Base-by-base conservation (phyloP, 2,329 filamentous ascomycete species). In the Xylaria sp. region DNA sequence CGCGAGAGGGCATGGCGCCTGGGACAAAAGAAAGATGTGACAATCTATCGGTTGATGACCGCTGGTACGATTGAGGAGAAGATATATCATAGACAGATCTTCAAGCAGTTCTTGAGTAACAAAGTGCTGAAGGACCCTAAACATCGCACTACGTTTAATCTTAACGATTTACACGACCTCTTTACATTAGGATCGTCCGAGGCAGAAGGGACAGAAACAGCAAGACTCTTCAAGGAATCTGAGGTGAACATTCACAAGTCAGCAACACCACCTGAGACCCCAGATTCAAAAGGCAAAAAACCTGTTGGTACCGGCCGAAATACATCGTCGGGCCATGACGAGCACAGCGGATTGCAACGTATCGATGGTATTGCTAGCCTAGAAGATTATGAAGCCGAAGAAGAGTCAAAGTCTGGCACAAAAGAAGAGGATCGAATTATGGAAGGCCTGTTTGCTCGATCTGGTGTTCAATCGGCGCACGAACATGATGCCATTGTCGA, bases 41-140 rank as follows among this genome's bases (percentile, higher is more conserved):
- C 93, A 4, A 97, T 99, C 24, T 99, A 98, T 78, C 92, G 97
- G 42, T 85, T 99, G n/a, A 97, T 99, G 92, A 97, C 93, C 3
- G 93, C 95, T 4, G 96, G 96, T 1, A 99, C 97, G 0, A 99
- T 99, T 27, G 96, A 99, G 78, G 96, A 99, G 80, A 99, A 99
- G 82, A 99, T 99, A 34, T 99, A 98, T 71, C 95, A 99, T 79
- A 92, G 97, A 17, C 96, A 99, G 77, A 96, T 99, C 59, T 99
- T 97, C 85, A 99, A 99, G 80, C 95, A 98, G 75, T 98, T 98
- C 77, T 85, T 99, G 69, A 96, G 94, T 3, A 97, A 98, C 82
- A 98, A 98, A 79, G 94, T 99, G 6, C 81, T 99, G 59, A 94
- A 92, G 74, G 95, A 99, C 75, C 94, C 96, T 0, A 97, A 97